Conservation (phyloP, 768 basidiomycete species). For the Tricholoma furcatifolium region DNA sequence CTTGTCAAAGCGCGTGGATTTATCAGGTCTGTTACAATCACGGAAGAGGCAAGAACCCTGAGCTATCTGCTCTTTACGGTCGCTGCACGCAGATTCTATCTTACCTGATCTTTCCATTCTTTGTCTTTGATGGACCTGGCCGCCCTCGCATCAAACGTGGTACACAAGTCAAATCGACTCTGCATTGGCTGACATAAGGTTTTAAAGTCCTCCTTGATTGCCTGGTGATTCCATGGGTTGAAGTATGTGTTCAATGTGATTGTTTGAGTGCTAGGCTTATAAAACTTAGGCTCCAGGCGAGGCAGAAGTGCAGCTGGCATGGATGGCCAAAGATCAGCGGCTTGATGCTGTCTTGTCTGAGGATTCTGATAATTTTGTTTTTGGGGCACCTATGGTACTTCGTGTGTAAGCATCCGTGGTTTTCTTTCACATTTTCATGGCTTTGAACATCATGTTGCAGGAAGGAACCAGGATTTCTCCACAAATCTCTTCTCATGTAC, state of each 20-base stretch:
- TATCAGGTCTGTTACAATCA: constrained; percentile 8
- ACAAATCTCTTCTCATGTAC: background rate
- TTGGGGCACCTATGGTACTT: constrained; percentile 3
- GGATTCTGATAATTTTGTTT: constrained; percentile 6
- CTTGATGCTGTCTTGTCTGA: constrained; percentile 7
- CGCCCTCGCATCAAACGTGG: constrained; percentile 1
- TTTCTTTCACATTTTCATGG: background rate
- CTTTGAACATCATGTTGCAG: background rate
- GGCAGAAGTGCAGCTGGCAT: constrained; percentile 13
- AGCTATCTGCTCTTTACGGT: constrained; percentile 8
- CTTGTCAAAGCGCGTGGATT: constrained; percentile 9
- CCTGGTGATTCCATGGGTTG: constrained; percentile 8
- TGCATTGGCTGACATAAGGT: constrained; percentile 3
- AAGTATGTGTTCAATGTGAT: background rate
- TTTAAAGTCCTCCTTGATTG: constrained; percentile 9
- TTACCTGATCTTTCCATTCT: constrained; percentile 8
- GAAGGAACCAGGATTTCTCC: background rate
- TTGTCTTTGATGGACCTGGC: constrained; percentile 11
- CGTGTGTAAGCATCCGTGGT: background rate
- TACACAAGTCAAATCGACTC: background rate
- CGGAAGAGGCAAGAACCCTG: constrained; percentile 13
- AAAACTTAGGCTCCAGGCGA: constrained; percentile 7
- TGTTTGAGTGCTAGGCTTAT: background rate
- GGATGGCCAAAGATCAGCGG: constrained; percentile 1
- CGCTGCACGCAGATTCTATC: constrained; percentile 5